Conservation (phyloP, 2,329 filamentous ascomycete species). For the Rhynchosporium secalis region DNA sequence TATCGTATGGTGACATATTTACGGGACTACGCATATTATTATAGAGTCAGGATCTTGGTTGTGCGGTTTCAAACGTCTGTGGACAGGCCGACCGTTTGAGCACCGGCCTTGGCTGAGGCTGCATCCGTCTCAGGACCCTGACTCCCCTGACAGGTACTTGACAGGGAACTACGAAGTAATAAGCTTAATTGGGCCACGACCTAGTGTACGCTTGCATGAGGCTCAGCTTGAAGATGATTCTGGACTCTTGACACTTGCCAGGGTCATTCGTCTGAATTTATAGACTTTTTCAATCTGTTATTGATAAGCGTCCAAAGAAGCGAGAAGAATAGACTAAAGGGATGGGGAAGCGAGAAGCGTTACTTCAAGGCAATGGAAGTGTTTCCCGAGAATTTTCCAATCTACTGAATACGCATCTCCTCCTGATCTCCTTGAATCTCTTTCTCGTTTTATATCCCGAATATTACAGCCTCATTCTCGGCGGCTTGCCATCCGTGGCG, state of each 20-base stretch:
- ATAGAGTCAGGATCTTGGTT: not conserved
- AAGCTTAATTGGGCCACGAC: slow-evolving; percentile 16
- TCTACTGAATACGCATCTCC: not conserved
- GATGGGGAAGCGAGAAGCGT: not conserved
- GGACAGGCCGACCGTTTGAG: slow-evolving; percentile 9
- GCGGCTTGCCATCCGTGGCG: slow-evolving; percentile 1
- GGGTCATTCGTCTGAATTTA: slow-evolving; percentile 9
- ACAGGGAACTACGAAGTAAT: slow-evolving; percentile 10
- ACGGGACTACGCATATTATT: slow-evolving; percentile 4
- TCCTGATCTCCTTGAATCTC: slow-evolving; percentile 13
- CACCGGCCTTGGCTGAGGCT: slow-evolving; percentile 14
- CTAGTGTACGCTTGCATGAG: not conserved
- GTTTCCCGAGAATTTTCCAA: not conserved
- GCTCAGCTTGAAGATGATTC: not conserved
- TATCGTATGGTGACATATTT: not conserved
- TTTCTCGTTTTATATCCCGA: slow-evolving; percentile 6
- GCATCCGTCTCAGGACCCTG: slow-evolving; percentile 2
- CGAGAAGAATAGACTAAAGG: not conserved
- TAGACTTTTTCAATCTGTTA: not conserved
- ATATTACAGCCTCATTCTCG: slow-evolving; percentile 1
- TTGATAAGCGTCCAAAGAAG: not conserved
- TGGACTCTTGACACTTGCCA: slow-evolving; percentile 1
- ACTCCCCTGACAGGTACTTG: slow-evolving; percentile 3
- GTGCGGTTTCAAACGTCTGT: slow-evolving; percentile 4
- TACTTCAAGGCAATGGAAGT: not conserved